A percentile compares a stretch with the other conserved stretches of the same genome.
phyloP scores from a whole-genome alignment of 2,329 filamentous ascomycete species.

The Orbilia blumenaviensis region DNA sequence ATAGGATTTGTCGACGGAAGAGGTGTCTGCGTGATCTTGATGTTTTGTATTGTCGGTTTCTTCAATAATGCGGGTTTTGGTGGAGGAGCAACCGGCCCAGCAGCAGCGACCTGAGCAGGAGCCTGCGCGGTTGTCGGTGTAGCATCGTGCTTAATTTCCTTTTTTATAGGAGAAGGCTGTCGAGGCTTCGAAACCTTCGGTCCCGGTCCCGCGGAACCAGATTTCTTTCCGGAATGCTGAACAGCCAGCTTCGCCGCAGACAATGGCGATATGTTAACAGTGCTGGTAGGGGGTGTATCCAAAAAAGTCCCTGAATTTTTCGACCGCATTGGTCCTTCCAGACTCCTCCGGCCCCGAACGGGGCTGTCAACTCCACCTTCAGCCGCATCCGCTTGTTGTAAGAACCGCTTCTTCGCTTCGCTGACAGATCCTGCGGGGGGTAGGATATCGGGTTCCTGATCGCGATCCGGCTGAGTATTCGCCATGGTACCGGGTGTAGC shows the following conservation, averaged over 20 bases:
- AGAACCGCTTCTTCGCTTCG: constrained; percentile 33
- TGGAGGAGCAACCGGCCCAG: constrained; percentile 30
- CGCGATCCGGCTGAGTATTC: constrained; percentile 37
- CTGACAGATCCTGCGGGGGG: constrained; percentile 41
- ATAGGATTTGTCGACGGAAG: not conserved
- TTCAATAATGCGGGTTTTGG: constrained; percentile 41
- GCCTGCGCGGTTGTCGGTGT: not conserved
- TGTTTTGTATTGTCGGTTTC: constrained; percentile 41
- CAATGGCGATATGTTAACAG: constrained; percentile 42
- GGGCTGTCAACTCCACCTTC: constrained; percentile 27
- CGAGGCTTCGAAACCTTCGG: constrained; percentile 34
- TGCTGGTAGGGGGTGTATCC: constrained; percentile 39
- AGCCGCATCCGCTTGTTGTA: constrained; percentile 29
- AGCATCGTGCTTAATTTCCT: constrained; percentile 34
- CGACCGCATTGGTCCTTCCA: constrained; percentile 40
- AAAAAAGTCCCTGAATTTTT: constrained; percentile 43
- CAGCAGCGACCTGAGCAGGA: not conserved
- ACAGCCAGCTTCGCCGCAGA: constrained; percentile 49
- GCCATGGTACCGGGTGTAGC: constrained; percentile 33
- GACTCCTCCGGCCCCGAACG: constrained; percentile 29
- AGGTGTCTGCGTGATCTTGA: constrained; percentile 22
- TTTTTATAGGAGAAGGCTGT: constrained; percentile 47
- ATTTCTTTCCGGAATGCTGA: constrained; percentile 49
- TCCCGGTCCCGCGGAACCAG: constrained; percentile 15
- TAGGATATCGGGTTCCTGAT: constrained; percentile 48